Conservation (phyloP, 495 filamentous ascomycete genomes). For the Neurospora cerealis region DNA sequence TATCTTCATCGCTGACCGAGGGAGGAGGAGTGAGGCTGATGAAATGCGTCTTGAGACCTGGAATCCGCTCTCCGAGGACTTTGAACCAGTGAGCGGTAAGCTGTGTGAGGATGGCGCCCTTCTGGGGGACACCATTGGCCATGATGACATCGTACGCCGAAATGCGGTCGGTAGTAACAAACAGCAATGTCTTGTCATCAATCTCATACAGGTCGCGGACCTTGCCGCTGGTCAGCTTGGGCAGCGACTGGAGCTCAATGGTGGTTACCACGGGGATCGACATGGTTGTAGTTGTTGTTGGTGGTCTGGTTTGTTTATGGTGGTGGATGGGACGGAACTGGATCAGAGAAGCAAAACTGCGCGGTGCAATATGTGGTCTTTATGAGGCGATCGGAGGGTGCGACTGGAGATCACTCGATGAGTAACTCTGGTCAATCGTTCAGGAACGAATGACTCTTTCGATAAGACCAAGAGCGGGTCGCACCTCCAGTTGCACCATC, state of each 20-base stretch:
- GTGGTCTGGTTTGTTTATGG: background rate
- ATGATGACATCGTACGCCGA: slow-evolving; percentile 92
- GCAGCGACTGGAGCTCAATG: slow-evolving; percentile 20
- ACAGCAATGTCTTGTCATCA: slow-evolving; percentile 66
- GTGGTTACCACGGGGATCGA: slow-evolving; percentile 13
- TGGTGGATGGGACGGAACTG: background rate
- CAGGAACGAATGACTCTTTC: background rate
- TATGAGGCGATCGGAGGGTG: background rate
- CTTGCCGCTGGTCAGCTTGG: slow-evolving; percentile 47
- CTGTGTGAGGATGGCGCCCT: slow-evolving; percentile 76
- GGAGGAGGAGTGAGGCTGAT: slow-evolving; percentile 57
- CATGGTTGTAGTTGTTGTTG: background rate
- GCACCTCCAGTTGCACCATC: background rate
- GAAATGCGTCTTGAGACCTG: slow-evolving; percentile 66
- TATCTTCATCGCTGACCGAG: slow-evolving; percentile 30
- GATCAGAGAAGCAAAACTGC: background rate
- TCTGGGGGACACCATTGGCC: slow-evolving; percentile 76
- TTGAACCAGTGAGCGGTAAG: slow-evolving; percentile 81
- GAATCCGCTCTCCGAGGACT: slow-evolving; percentile 54
- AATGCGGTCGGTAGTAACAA: slow-evolving; percentile 79
- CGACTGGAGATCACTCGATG: background rate
- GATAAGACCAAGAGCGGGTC: background rate
- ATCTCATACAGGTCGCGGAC: slow-evolving; percentile 75
- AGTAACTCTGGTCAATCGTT: background rate
- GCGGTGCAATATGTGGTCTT: background rate